These are phyloP conservation scores for Macrophomina pseudophaseolina DNA, from an alignment of 2,329 filamentous ascomycete species.

Conservation along the genomic window DNA sequence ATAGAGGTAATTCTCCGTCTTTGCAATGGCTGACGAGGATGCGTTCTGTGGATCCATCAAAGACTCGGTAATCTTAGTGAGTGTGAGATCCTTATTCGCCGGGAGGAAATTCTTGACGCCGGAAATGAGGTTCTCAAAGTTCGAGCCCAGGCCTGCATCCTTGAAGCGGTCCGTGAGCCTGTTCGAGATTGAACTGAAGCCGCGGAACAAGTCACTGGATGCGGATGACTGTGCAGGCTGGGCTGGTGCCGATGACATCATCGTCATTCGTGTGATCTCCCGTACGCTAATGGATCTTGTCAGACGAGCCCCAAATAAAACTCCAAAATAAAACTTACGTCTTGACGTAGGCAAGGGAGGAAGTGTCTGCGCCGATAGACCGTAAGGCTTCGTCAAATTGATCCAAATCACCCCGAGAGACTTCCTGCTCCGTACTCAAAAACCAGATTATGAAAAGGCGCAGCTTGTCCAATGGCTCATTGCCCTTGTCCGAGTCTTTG, in stretches of 20 bases:
- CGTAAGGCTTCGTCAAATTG: constrained; percentile 85
- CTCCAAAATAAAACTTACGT: constrained; percentile 61
- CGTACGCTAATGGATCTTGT: constrained; percentile 66
- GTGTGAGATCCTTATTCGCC: constrained; percentile 89
- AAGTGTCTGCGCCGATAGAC: constrained; percentile 74
- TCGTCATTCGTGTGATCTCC: constrained; percentile 96
- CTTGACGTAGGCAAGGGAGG: constrained; percentile 82
- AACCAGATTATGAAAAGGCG: constrained; percentile 93
- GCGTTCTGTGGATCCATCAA: constrained; percentile 95
- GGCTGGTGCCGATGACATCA: constrained; percentile 83
- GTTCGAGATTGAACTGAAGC: constrained; percentile 89
- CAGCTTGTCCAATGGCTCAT: constrained; percentile 84
- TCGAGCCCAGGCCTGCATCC: constrained; percentile 82
- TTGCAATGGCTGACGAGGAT: constrained; percentile 88
- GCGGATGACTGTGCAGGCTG: constrained; percentile 65
- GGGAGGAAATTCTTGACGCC: constrained; percentile 99
- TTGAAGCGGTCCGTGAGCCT: constrained; percentile 93
- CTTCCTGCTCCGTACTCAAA: constrained; percentile 87
- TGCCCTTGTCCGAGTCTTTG: constrained; percentile 80
- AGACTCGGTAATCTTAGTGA: constrained; percentile 97
- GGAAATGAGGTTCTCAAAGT: constrained; percentile 92
- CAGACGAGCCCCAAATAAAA: neutral
- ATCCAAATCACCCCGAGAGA: constrained; percentile 80
- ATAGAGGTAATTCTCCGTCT: constrained; percentile 96
- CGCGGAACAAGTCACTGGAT: constrained; percentile 84